These are phyloP conservation scores for Neonectria punicea DNA, from an alignment of 2,329 filamentous ascomycete species.

Conservation along the genomic window DNA sequence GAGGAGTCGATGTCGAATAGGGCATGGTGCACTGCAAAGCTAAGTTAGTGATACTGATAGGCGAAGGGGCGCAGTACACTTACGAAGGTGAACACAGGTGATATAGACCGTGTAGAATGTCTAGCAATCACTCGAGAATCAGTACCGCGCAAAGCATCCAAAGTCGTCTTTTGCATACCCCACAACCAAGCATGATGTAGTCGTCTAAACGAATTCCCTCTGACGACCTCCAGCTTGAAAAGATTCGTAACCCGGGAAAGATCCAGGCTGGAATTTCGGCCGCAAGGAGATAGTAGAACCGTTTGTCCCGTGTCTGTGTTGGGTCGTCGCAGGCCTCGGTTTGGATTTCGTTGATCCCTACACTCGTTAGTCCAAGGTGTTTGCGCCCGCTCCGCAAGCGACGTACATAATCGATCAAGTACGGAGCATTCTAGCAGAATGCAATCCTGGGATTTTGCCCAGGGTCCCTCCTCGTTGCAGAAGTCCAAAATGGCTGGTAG, in stretches of 20 bases:
- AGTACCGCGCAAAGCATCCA: background rate
- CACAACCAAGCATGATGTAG: slow-evolving; percentile 51
- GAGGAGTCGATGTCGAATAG: slow-evolving; percentile 13
- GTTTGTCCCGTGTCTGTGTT: slow-evolving; percentile 43
- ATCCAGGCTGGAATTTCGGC: slow-evolving; percentile 50
- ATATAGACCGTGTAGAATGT: slow-evolving; percentile 39
- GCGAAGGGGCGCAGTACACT: background rate
- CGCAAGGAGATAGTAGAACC: slow-evolving; percentile 49
- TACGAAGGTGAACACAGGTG: slow-evolving; percentile 11
- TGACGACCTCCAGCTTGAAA: slow-evolving; percentile 47
- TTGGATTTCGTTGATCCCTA: slow-evolving; percentile 47
- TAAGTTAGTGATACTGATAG: background rate
- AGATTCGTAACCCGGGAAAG: slow-evolving; percentile 51
- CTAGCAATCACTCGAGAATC: slow-evolving; percentile 15
- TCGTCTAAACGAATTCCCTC: slow-evolving; percentile 51
- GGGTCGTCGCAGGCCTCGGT: slow-evolving; percentile 48
- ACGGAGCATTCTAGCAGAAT: slow-evolving; percentile 29
- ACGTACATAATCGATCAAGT: slow-evolving; percentile 36
- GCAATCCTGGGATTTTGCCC: slow-evolving; percentile 25
- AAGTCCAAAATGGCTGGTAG: slow-evolving; percentile 23
- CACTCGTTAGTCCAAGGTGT: slow-evolving; percentile 10
- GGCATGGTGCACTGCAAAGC: slow-evolving; percentile 6
- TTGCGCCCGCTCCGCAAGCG: background rate
- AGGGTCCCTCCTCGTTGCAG: slow-evolving; percentile 20
- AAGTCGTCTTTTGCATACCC: slow-evolving; percentile 37